Conservation (phyloP, 2,329 filamentous ascomycete species). For the Cladosporium sp. region DNA sequence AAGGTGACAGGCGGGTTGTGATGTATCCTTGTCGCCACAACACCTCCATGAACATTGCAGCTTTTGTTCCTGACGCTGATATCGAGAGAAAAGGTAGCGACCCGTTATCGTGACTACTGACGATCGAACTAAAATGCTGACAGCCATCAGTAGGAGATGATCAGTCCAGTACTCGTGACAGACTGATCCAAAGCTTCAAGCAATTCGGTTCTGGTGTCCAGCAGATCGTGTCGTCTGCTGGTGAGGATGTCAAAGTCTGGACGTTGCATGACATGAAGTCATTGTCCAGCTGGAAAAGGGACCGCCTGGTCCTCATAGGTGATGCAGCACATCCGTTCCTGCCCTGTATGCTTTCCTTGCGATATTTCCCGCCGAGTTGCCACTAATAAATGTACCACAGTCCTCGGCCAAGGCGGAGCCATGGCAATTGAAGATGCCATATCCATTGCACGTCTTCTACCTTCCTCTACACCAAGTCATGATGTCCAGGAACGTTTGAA, state of each 20-base stretch:
- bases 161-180: neutral
- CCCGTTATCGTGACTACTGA: too few relatives aligned
- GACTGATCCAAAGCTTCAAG: neutral
- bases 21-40: neutral
- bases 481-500: neutral
- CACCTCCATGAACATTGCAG: neutral
- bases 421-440: constrained; percentile 9
- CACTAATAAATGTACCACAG: neutral
- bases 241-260: neutral
- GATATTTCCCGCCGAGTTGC: neutral
- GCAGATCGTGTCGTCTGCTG: neutral
- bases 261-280: neutral
- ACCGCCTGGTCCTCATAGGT: constrained; percentile 1
- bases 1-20: neutral
- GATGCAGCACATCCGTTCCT: constrained; percentile 6
- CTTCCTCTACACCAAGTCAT: neutral
- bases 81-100: neutral
- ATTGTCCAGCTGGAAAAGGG: neutral
- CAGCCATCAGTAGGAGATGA: neutral
- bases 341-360: neutral
- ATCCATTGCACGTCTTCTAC: neutral
- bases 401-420: constrained; percentile 2
- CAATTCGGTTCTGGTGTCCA: neutral
- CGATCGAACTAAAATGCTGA: neutral
- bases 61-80: neutral